Percentiles rank a stretch among this genome's conserved stretches.
phyloP scores from a whole-genome alignment of 495 filamentous ascomycete species.

The Lentithecium fluviatile region DNA sequence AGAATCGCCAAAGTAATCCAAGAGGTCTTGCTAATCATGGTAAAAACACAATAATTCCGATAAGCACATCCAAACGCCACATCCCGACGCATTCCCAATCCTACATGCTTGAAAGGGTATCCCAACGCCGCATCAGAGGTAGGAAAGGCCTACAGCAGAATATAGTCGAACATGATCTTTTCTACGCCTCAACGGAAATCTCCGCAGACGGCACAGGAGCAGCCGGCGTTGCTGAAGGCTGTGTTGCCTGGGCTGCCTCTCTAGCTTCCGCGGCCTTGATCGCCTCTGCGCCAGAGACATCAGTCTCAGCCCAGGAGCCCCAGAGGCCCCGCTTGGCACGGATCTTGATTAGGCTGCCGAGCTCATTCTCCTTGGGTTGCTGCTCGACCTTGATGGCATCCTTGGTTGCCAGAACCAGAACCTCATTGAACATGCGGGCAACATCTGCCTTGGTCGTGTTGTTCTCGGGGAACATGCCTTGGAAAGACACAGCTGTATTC shows the following conservation, averaged over 20 bases:
- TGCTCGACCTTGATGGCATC: slow-evolving; percentile 98
- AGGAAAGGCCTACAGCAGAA: neutral
- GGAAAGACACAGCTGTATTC: slow-evolving; percentile 79
- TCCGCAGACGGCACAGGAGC: neutral
- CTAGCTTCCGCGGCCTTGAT: slow-evolving; percentile 37
- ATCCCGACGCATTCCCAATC: neutral
- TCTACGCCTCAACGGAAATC: neutral
- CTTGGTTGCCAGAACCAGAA: slow-evolving; percentile 92
- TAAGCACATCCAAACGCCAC: neutral
- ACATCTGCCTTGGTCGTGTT: slow-evolving; percentile 80
- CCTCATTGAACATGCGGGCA: slow-evolving; percentile 99
- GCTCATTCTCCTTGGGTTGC: slow-evolving; percentile 52
- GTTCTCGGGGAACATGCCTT: slow-evolving; percentile 81
- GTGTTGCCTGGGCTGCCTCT: slow-evolving; percentile 1
- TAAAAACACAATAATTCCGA: too few relatives aligned
- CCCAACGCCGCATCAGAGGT: neutral
- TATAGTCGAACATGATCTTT: neutral
- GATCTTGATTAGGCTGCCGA: slow-evolving; percentile 76
- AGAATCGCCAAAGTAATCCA: too few relatives aligned
- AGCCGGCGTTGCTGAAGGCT: neutral
- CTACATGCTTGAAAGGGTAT: neutral
- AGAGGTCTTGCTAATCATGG: too few relatives aligned
- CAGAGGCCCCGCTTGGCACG: slow-evolving; percentile 87
- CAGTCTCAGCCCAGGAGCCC: slow-evolving; percentile 92
- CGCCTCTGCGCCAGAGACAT: slow-evolving; percentile 60